Base-by-base conservation (phyloP, 2,329 filamentous ascomycete genomes). In the Colletotrichum lentis region DNA sequence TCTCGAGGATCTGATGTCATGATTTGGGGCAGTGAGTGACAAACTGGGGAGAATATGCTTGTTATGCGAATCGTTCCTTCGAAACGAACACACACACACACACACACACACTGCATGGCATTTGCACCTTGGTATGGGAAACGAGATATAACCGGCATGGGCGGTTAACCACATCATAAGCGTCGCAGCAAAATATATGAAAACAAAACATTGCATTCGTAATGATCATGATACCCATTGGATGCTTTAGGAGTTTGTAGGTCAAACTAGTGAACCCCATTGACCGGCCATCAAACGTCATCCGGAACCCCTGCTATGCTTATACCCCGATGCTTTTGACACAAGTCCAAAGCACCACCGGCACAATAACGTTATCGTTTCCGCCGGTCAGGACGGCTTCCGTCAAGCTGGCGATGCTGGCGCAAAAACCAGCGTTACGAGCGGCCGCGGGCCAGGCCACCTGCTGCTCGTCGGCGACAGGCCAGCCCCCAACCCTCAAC, bases 361-460 rank as follows among this genome's bases (percentile, higher is more conserved):
- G 96, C 71, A 98, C 95, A 71, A 98, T 90, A 20, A 99, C 96
- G 83, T 99, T 99, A 83, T 99, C 96, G 79, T 99, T 99, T 37
- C 95, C 96, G 2, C 96, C 96, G 16, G 96, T 98, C 71, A 99
- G 81, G 54, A 97, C 95, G 31, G 96, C 94, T 81, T 99, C 96
- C 60, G 96, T 97, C 73, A 97, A 84, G 78, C 94, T 97, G 35
- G 94, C 93, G 66, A 94, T 87, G 49, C 86, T 85, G 7, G 92
- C 94, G 71, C 94, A 96, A 55, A 92, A 75, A 5, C 84, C 82
- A 12, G 91, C 88, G 75, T 95, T 96, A 5, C 89, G 88, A 24
- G 91, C 88, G 55, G 89, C 78, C 65, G 88, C 77, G 88, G 90
- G 91, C 68, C 91, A 77, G 69, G 90, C 85, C 47, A 89, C 82